A percentile compares a stretch with the other conserved stretches of the same genome.
Evolutionary conservation across 2,329 filamentous ascomycete genomes (phyloP).

Genomic region (Monilinia laxa): DNA sequence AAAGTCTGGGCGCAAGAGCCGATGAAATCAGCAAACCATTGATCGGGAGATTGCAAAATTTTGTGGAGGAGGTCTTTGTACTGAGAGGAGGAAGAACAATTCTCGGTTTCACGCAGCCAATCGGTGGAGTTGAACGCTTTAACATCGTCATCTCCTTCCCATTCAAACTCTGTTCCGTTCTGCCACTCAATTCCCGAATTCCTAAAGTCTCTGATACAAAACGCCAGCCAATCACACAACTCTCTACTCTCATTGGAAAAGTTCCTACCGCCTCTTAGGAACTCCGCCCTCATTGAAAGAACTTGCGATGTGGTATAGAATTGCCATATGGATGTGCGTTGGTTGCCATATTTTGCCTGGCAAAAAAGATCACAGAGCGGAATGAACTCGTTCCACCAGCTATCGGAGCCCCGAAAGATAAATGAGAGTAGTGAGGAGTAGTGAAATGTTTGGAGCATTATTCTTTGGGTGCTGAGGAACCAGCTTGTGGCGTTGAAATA

Average conservation of each 20-base stretch:
- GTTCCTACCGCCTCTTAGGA: not conserved
- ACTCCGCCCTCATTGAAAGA: not conserved
- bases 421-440: not conserved
- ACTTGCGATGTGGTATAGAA: not conserved
- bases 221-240: conserved; percentile 1
- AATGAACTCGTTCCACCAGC: conserved; percentile 3
- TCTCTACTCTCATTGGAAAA: not conserved
- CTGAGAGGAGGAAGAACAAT: no score
- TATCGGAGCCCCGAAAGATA: not conserved
- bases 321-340: not conserved
- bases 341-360: not conserved
- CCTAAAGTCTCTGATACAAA: conserved; percentile 4
- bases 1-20: no score
- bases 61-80: no score
- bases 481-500: not conserved
- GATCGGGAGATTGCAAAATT: no score
- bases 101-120: no score
- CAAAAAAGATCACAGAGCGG: not conserved
- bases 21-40: no score
- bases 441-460: not conserved
- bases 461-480: not conserved
- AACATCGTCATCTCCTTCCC: no score
- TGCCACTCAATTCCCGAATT: not conserved
- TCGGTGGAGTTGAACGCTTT: no score
- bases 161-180: not conserved